phyloP scores from a whole-genome alignment of 2,329 filamentous ascomycete species.

The Clonostachys sp. region DNA sequence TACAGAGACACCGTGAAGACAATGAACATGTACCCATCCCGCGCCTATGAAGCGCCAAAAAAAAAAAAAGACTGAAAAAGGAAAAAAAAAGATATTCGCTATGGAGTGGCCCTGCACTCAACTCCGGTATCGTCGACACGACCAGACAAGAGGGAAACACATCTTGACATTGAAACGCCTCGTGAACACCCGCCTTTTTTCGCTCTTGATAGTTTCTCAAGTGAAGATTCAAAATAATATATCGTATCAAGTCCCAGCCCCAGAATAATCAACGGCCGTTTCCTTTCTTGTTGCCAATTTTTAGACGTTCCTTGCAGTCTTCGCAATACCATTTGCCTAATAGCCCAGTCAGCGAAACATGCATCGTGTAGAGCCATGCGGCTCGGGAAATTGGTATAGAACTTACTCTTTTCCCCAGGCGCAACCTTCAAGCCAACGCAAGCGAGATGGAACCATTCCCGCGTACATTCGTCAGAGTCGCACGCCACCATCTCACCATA shows the following conservation, averaged over 20 bases:
- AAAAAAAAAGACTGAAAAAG: too few relatives aligned
- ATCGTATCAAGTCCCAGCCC: constrained; percentile 1
- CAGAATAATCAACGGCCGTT: constrained; percentile 32
- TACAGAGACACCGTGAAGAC: too few relatives aligned
- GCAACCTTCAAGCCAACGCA: constrained; percentile 77
- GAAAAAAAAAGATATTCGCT: too few relatives aligned
- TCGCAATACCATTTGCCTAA: constrained; percentile 79
- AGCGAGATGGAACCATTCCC: constrained; percentile 80
- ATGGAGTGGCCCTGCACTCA: too few relatives aligned
- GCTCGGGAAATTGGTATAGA: neutral
- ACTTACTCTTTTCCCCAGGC: constrained; percentile 71
- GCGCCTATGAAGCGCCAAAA: too few relatives aligned
- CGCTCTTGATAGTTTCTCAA: too few relatives aligned
- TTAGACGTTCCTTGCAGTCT: constrained; percentile 67
- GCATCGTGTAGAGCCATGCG: neutral
- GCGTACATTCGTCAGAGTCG: constrained; percentile 66
- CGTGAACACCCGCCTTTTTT: too few relatives aligned
- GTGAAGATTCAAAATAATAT: constrained; percentile 1
- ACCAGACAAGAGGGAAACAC: too few relatives aligned
- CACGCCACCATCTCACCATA: constrained; percentile 85
- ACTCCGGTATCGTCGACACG: too few relatives aligned
- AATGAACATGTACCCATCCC: too few relatives aligned
- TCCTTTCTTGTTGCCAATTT: constrained; percentile 47
- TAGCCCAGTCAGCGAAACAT: constrained; percentile 2
- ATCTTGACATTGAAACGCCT: too few relatives aligned